phyloP scores from a whole-genome alignment of 2,329 filamentous ascomycete species.

The Calonectria leucothoes region DNA sequence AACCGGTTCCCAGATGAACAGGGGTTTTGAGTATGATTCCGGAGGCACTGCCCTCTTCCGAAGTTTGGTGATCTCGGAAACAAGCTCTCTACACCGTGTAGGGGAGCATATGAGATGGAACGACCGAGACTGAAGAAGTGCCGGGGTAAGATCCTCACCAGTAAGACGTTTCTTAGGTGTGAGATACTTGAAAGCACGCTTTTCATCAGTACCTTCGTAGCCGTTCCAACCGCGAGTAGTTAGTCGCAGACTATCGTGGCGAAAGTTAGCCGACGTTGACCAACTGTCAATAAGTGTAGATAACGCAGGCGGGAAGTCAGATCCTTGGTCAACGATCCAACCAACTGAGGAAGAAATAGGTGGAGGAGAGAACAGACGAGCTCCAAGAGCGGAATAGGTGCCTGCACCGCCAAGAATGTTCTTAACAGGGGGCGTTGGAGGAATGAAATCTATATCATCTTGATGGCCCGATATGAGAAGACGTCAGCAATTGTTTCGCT shows the following conservation, averaged over 20 bases:
- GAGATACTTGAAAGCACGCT: conserved; percentile 84
- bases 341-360: conserved; percentile 76
- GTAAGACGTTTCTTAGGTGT: conserved; percentile 88
- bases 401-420: conserved; percentile 91
- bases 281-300: conserved; percentile 75
- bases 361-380: conserved; percentile 84
- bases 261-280: conserved; percentile 79
- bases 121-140: conserved; percentile 76
- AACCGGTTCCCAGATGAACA: conserved; percentile 96
- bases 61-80: conserved; percentile 74
- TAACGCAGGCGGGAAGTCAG: conserved; percentile 82
- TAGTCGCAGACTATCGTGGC: conserved; percentile 72
- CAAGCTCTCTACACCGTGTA: conserved; percentile 78
- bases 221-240: conserved; percentile 96
- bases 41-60: conserved; percentile 55
- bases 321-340: conserved; percentile 92
- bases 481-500: conserved; percentile 23
- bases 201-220: conserved; percentile 78
- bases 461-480: not conserved
- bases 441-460: conserved; percentile 93
- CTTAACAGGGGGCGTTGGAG: conserved; percentile 74
- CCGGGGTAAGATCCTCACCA: conserved; percentile 74
- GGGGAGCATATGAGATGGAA: conserved; percentile 93
- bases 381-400: conserved; percentile 87
- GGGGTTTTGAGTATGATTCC: conserved; percentile 64